phyloP scores from a whole-genome alignment of 202 grass and related monocot genomes.

The Miscanthus sacchariflorus region DNA sequence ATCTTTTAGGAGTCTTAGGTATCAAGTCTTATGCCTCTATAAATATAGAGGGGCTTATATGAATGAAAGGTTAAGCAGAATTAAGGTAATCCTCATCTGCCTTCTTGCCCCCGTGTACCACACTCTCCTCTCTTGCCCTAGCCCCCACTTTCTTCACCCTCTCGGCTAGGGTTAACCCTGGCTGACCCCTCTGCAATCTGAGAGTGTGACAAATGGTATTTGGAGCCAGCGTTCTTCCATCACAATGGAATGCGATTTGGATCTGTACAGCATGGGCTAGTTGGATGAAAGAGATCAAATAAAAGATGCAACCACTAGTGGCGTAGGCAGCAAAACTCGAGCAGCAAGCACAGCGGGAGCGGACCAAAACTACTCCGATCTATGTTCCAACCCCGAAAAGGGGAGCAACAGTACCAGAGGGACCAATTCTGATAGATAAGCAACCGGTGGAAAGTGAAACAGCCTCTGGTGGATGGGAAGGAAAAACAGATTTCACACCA shows the following conservation, averaged over 20 bases:
- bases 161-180: not conserved
- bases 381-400: not conserved
- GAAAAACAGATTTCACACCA: not conserved
- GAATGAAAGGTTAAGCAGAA: too few relatives aligned
- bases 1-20: not conserved
- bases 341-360: not conserved
- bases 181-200: not conserved
- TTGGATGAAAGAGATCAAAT: not conserved
- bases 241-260: not conserved
- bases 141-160: not conserved
- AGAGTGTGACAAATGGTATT: not conserved
- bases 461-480: not conserved
- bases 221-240: not conserved
- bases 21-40: not conserved
- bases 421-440: not conserved
- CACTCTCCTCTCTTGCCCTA: too few relatives aligned
- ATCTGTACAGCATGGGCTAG: not conserved
- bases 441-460: not conserved
- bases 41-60: too few relatives aligned
- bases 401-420: not conserved
- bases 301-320: not conserved
- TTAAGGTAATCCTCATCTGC: too few relatives aligned
- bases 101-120: too few relatives aligned
- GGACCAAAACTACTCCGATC: not conserved
- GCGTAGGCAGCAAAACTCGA: not conserved